Evolutionary conservation across 73 alveolate species (phyloP).

Genomic region (Breviolum minutum): DNA sequence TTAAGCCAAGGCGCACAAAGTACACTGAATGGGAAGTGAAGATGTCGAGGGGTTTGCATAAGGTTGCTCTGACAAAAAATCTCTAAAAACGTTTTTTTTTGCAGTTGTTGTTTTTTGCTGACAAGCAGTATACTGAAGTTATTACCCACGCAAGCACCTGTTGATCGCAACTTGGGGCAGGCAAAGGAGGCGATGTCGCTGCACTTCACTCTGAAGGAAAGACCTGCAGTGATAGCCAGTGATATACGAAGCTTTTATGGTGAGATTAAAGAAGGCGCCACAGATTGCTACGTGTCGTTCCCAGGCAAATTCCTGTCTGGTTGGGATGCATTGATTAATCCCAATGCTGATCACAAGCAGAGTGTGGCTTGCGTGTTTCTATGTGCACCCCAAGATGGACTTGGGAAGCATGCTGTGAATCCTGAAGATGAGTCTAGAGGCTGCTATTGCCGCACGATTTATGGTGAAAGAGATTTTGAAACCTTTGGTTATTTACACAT

Average conservation of each 20-base stretch:
- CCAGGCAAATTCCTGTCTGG: background rate
- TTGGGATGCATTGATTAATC: background rate
- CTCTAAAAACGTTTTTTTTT: no score
- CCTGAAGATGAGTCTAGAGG: background rate
- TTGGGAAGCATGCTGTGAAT: background rate
- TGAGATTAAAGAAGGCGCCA: background rate
- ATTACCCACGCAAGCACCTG: no score
- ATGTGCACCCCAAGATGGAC: background rate
- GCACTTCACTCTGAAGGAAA: background rate
- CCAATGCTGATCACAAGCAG: background rate
- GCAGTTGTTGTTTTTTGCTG: no score
- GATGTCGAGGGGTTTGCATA: no score
- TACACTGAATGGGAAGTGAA: no score
- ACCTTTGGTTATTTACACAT: background rate
- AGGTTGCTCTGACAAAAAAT: no score
- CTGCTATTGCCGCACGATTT: conserved; percentile 2
- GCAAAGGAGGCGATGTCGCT: no score
- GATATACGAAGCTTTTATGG: background rate
- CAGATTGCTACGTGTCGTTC: background rate
- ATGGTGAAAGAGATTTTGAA: background rate
- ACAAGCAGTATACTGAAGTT: no score
- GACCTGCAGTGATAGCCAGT: background rate
- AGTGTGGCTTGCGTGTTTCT: conserved; percentile 39
- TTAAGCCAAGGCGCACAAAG: no score
- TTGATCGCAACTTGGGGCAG: no score